Conservation (phyloP, 2,329 filamentous ascomycete genomes). For the Dothideomycetes sp. region DNA sequence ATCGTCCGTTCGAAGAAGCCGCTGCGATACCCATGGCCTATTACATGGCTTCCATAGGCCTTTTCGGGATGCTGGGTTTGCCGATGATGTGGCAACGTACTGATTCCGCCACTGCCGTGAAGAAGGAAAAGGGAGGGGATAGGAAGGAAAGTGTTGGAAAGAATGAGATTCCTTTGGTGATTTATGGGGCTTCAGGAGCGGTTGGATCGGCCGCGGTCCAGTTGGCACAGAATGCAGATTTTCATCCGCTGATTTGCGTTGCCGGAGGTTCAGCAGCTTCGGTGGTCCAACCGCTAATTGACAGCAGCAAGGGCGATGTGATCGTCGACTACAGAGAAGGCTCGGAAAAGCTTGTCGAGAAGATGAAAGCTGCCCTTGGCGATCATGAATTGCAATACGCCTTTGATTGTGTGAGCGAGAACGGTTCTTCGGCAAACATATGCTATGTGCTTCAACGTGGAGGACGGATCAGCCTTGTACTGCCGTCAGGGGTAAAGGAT, state of each 20-base stretch:
- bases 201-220: background rate
- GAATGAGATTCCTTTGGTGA: slow-evolving; percentile 31
- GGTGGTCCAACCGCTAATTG: slow-evolving; percentile 16
- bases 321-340: slow-evolving; percentile 50
- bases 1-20: slow-evolving; percentile 34
- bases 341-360: slow-evolving; percentile 23
- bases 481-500: slow-evolving; percentile 14
- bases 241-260: background rate
- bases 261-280: background rate
- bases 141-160: too few relatives aligned
- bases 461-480: slow-evolving; percentile 27
- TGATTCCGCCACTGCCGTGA: slow-evolving; percentile 37
- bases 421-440: slow-evolving; percentile 30
- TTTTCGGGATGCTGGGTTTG: slow-evolving; percentile 40
- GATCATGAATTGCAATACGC: background rate
- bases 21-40: slow-evolving; percentile 49
- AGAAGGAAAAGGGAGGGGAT: too few relatives aligned
- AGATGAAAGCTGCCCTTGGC: slow-evolving; percentile 23
- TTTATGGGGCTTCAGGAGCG: background rate
- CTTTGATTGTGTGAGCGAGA: slow-evolving; percentile 18
- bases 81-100: slow-evolving; percentile 41
- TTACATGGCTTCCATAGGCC: slow-evolving; percentile 44
- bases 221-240: background rate
- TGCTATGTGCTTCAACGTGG: slow-evolving; percentile 28
- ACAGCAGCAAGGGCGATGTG: slow-evolving; percentile 45